Evolutionary conservation across 164 flowering plant species (phyloP).

Genomic region (Tetracentron sinense): DNA sequence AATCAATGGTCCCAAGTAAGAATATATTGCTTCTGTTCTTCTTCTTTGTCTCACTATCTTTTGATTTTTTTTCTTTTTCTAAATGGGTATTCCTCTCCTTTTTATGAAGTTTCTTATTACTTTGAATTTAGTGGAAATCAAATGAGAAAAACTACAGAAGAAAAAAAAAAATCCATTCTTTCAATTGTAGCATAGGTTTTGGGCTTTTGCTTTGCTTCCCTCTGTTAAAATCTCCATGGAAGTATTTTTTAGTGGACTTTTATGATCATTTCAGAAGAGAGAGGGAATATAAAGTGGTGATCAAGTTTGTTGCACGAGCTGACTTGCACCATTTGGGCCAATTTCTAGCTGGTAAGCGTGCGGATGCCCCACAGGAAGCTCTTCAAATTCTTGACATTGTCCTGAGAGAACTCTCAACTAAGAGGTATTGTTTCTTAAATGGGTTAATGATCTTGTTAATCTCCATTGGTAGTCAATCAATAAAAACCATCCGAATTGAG

Average conservation of each 20-base stretch:
- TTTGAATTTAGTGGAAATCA: too few relatives aligned
- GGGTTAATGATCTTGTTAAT: neutral
- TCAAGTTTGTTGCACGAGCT: conserved; percentile 76
- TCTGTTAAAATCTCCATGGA: neutral
- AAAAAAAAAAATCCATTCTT: neutral
- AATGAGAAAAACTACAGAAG: too few relatives aligned
- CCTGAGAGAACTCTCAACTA: conserved; percentile 68
- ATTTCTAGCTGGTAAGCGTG: conserved; percentile 80
- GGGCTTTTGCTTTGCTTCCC: neutral
- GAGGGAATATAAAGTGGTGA: conserved; percentile 63
- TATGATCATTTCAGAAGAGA: conserved; percentile 46
- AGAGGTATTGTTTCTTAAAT: conserved; percentile 41
- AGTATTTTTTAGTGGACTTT: neutral
- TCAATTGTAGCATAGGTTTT: neutral
- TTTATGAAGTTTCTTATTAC: neutral
- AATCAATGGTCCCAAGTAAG: conserved; percentile 64
- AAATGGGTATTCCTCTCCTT: neutral
- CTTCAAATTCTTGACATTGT: conserved; percentile 85
- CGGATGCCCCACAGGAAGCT: conserved; percentile 86
- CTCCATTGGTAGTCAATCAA: neutral
- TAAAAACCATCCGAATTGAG: neutral
- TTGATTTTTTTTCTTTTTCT: neutral
- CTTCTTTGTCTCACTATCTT: neutral
- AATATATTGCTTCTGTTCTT: conserved; percentile 2
- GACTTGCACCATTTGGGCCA: conserved; percentile 75